phyloP scores from a whole-genome alignment of 495 filamentous ascomycete species.

The Penicillium desertorum region DNA sequence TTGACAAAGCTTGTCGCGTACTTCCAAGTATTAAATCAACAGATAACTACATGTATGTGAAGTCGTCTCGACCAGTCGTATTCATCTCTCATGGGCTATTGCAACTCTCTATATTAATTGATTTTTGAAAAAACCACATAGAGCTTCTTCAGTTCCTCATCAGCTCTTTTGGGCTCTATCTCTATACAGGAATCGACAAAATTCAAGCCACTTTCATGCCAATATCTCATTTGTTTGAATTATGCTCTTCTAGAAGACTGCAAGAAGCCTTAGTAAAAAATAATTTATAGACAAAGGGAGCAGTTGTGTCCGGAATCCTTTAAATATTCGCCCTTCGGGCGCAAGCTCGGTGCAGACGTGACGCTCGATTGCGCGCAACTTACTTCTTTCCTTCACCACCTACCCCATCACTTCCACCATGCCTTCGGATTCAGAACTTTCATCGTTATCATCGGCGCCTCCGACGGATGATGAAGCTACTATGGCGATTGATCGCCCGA shows the following conservation, averaged over 20 bases:
- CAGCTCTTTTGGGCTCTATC: neutral
- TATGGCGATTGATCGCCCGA: conserved; percentile 43
- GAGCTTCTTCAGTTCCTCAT: neutral
- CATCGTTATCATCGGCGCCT: conserved; percentile 59
- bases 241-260: neutral
- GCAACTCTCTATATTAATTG: neutral
- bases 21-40: neutral
- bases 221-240: conserved; percentile 1
- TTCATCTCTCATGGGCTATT: neutral
- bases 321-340: conserved; percentile 24
- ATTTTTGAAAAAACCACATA: neutral
- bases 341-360: conserved; percentile 33
- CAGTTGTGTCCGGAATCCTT: conserved; percentile 17
- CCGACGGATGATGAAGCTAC: conserved; percentile 56
- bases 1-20: neutral
- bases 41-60: neutral
- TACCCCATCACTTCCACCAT: conserved; percentile 39
- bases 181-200: neutral
- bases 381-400: conserved; percentile 30
- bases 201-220: neutral
- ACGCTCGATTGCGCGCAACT: conserved; percentile 32
- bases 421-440: conserved; percentile 56
- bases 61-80: neutral
- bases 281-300: conserved; percentile 9
- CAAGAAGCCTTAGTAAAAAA: neutral